A percentile compares a stretch with the other conserved stretches of the same genome.
Evolutionary conservation across 441 rosid species (phyloP).

Genomic region (Erodium moschatum): DNA sequence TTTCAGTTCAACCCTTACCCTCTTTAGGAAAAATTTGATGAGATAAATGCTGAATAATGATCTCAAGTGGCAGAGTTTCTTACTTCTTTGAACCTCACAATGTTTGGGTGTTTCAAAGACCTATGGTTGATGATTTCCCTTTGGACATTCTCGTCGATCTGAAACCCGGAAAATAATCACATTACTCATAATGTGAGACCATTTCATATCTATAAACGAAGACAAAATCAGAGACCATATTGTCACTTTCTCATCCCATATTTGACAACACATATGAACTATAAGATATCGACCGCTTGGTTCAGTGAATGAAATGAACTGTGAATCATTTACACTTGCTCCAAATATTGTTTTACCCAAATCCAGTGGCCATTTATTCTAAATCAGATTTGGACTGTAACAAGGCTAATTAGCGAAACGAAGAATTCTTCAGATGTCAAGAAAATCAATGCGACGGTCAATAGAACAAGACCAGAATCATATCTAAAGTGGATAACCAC

Average conservation of each 20-base stretch:
- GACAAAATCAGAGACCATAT: not conserved
- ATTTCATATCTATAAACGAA: too few species aligned
- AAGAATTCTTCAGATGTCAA: too few species aligned
- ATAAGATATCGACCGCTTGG: not conserved
- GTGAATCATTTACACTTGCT: not conserved
- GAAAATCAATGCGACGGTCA: too few species aligned
- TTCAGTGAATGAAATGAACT: not conserved
- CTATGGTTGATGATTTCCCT: conserved; percentile 69
- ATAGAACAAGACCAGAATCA: not conserved
- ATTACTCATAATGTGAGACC: not conserved
- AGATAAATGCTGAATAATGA: not conserved
- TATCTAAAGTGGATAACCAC: not conserved
- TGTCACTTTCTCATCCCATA: not conserved
- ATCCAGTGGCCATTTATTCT: not conserved
- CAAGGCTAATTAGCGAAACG: too few species aligned
- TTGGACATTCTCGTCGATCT: conserved; percentile 71
- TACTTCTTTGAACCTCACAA: conserved; percentile 66
- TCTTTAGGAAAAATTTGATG: not conserved
- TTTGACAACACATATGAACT: too few species aligned
- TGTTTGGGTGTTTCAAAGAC: conserved; percentile 58
- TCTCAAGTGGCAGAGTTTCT: not conserved
- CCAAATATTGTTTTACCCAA: not conserved
- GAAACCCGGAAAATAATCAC: conserved; percentile 16
- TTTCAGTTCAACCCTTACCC: not conserved
- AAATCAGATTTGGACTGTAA: too few species aligned